Evolutionary conservation across 345 rosid species (phyloP), one percentile per base, ranked within the genome.

Genomic region (Salix arbutifolia): DNA sequence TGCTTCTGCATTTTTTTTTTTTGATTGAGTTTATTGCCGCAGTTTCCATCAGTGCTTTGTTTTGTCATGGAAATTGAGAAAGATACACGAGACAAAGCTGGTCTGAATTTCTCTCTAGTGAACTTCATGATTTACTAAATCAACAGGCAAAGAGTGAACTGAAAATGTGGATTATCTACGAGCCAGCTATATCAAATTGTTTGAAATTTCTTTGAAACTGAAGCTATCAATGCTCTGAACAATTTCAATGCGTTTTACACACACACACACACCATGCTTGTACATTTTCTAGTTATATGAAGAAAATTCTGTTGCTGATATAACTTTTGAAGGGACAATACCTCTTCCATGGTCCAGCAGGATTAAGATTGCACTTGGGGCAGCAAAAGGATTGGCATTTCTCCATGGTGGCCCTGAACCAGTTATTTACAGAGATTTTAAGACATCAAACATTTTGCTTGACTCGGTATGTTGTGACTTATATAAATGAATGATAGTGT

Each of bases 311-410:
- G 82, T 69, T 73, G 56, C 17, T 52, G 16, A 60, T 17, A 19
- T 35, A 67, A 78, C 77, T 80, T 80, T 76, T 78, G 82, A 78
- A 91, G 92, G 93, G 87, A 87, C 93, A 28, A 85, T 88, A 75
- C 84, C 84, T 76, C 80, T 81, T 28, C 84, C 84, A 50, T 81
- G 84, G 84, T 48, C 74, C 46, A 73, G 40, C 67, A 77, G 84
- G 77, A 77, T 81, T 52, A 81, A 81, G 80, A 81, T 81, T 67
- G 84, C 84, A 67, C 77, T 81, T 48, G 80, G 84, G n/a, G 84
- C 84, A 6, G 84, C 84, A 44, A 81, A 81, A 81, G 84, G 84
- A n/a, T 38, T 81, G 64, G 80, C 84, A 25, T 81, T 81, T 76
- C 84, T 81, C 40, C 84, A 81, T 40, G 84, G 80, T 72, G 84